phyloP scores from a whole-genome alignment of 495 filamentous ascomycete species.

The Parachaetomium inaequale region DNA sequence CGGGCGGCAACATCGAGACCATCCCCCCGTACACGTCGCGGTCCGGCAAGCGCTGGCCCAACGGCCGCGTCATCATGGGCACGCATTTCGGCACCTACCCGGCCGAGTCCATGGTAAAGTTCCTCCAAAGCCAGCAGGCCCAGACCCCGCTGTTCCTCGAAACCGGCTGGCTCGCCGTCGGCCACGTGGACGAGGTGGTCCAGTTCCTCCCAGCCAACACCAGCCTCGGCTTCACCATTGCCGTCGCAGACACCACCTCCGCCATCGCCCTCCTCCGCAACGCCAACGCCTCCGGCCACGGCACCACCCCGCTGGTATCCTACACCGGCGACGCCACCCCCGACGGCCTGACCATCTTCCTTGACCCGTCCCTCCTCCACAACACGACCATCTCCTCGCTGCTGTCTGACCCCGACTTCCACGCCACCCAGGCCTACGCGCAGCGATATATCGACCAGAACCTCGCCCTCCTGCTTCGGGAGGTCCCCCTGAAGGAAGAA shows the following conservation, averaged over 20 bases:
- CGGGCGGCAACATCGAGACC: conserved; percentile 8
- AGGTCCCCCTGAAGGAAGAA: background rate
- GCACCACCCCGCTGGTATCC: background rate
- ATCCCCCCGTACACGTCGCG: conserved; percentile 6
- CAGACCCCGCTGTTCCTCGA: background rate
- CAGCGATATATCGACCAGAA: background rate
- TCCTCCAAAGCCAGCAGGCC: background rate
- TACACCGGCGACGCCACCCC: conserved; percentile 1
- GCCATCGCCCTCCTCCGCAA: background rate
- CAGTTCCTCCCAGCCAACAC: background rate
- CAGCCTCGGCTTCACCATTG: background rate
- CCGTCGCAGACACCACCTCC: background rate
- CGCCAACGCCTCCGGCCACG: background rate
- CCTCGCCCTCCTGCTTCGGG: background rate
- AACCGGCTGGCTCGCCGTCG: conserved; percentile 6
- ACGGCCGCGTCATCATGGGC: conserved; percentile 7
- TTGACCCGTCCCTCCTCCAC: background rate
- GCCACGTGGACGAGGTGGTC: conserved; percentile 7
- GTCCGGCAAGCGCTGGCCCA: background rate
- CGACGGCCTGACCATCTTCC: background rate
- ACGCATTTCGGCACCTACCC: background rate
- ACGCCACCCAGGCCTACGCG: background rate
- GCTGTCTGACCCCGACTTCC: background rate
- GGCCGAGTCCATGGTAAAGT: background rate
- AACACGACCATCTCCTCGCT: conserved; percentile 5